phyloP scores from a whole-genome alignment of 306 rosid species.

The Lagenaria siceraria region DNA sequence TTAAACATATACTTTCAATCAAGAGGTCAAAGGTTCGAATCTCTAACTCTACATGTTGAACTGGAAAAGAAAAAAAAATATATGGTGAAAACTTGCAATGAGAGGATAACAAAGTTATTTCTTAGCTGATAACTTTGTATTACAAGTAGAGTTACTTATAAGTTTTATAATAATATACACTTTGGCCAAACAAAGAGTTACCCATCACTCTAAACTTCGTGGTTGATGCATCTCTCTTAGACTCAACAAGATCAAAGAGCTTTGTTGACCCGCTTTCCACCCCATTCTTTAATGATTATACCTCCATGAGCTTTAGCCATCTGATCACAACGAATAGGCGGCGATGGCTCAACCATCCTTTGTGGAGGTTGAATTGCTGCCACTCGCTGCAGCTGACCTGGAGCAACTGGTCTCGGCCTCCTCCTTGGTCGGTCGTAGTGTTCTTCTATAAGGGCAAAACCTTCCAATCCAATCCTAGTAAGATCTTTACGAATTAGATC shows the following conservation, averaged over 20 bases:
- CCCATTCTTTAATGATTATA: neutral
- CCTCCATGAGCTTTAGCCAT: conserved; percentile 5
- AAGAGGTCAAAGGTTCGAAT: too few relatives aligned
- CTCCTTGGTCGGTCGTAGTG: neutral
- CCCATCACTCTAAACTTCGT: neutral
- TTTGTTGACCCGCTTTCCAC: neutral
- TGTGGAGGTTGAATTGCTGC: neutral
- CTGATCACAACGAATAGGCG: neutral
- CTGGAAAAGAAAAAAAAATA: too few relatives aligned
- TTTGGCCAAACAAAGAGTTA: neutral
- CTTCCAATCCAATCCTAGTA: conserved; percentile 1
- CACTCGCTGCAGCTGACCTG: neutral
- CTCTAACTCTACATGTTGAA: too few relatives aligned
- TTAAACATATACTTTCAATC: too few relatives aligned
- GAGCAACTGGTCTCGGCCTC: neutral
- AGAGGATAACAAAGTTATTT: neutral
- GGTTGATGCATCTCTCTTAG: neutral
- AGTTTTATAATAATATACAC: neutral
- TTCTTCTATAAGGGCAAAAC: neutral
- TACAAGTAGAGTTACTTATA: neutral
- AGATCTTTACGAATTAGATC: neutral
- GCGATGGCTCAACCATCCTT: neutral
- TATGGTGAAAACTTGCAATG: too few relatives aligned
- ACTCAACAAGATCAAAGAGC: neutral
- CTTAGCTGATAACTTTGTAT: neutral